A percentile compares a stretch with the other conserved stretches of the same genome.
phyloP scores from a whole-genome alignment of 2,329 filamentous ascomycete species.

The Penicillium sp. region DNA sequence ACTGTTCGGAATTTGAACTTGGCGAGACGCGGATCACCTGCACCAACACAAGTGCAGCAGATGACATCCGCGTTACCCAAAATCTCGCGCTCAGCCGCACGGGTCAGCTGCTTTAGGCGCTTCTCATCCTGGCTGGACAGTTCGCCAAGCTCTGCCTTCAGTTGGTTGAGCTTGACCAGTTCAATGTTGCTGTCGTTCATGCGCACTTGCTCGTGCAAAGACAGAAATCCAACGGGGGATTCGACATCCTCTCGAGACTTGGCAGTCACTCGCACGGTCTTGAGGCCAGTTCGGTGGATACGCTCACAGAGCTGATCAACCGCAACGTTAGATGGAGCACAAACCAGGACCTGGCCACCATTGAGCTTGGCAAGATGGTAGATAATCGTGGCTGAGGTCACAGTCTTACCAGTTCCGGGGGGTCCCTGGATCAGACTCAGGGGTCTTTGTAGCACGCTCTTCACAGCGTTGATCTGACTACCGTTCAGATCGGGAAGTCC shows the following conservation, averaged over 20 bases:
- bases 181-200: conserved; percentile 97
- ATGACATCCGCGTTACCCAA: conserved; percentile 95
- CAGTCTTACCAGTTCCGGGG: conserved; percentile 96
- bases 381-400: conserved; percentile 97
- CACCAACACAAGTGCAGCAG: conserved; percentile 97
- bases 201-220: conserved; percentile 93
- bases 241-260: conserved; percentile 99
- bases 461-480: conserved; percentile 95
- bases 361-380: conserved; percentile 96
- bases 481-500: conserved; percentile 91
- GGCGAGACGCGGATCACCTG: conserved; percentile 87
- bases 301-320: conserved; percentile 98
- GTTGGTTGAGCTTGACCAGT: conserved; percentile 84
- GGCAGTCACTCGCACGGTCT: conserved; percentile 96
- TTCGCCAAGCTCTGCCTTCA: conserved; percentile 90
- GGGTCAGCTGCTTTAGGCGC: conserved; percentile 94
- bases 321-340: conserved; percentile 95
- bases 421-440: conserved; percentile 95
- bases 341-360: conserved; percentile 90
- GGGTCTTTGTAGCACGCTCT: conserved; percentile 89
- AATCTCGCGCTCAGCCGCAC: conserved; percentile 92
- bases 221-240: conserved; percentile 94
- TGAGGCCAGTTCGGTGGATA: conserved; percentile 89
- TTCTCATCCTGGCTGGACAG: conserved; percentile 95
- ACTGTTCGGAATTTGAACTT: conserved; percentile 99